Evolutionary conservation across 2,329 filamentous ascomycete species (phyloP), one percentile per base, ranked within the genome.

Genomic region (Calonectria leucothoes): DNA sequence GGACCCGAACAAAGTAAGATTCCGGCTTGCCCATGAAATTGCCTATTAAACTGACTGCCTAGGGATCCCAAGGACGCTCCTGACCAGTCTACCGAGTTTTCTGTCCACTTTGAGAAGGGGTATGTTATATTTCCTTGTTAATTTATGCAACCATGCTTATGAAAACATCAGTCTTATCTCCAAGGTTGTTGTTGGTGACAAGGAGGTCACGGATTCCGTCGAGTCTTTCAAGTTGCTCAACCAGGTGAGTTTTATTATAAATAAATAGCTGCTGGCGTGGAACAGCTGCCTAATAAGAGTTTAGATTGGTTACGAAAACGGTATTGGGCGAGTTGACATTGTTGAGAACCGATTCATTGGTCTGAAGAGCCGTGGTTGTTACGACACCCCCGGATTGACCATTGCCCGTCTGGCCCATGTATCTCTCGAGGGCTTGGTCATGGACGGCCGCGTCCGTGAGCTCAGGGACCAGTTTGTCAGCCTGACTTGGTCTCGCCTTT

Each of bases 221-320:
- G 90, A 93, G 79, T 85, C 94, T 68, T 94, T 94, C 86, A 86
- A 90, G 69, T 87, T 88, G 29, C 87, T 90, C 76, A 94, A 94
- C 84, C 85, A 89, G 52, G 52, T 57, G 2, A 5, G 52, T 35
- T 11, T 55, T 20, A 29, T 10, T 11, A 7, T 6, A 10, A 11
- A n/a, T 7, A 7, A n/a, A n/a, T 20, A 8, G 15, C 7, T 8
- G 33, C 29, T 29, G 48, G 15, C 25, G 2, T 52, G 15, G 51
- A 55, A n/a, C 15, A 11, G 4, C 10, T 14, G 15, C 10, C 52
- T 57, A 57, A 57, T 20, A 2, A 5, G 2, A n/a, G 2, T 31
- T 20, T 35, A 57, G 74, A 91, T 94, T 77, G 93, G 89, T 61
- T 87, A 89, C 81, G 89, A 86, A 74, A 87, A 94, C 84, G 93